These are phyloP conservation scores for Pseudogymnoascus sp. DNA, from an alignment of 2,329 filamentous ascomycete species.

Conservation along the genomic window DNA sequence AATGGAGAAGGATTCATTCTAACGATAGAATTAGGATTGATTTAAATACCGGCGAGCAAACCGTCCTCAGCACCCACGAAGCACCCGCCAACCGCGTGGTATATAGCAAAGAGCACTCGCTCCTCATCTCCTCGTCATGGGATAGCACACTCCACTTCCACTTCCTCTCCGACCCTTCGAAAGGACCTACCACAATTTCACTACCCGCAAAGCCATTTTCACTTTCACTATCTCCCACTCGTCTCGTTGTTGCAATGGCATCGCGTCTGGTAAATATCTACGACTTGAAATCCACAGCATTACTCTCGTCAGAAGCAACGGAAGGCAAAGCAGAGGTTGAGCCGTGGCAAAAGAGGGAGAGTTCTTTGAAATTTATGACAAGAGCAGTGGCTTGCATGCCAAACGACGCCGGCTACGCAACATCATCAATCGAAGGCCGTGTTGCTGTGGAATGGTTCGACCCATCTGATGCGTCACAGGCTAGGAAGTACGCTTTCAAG, in stretches of 20 bases:
- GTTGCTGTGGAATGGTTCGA: slow-evolving; percentile 99
- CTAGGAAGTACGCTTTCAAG: slow-evolving; percentile 96
- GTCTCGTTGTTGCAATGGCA: slow-evolving; percentile 92
- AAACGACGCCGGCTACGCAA: slow-evolving; percentile 88
- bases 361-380: slow-evolving; percentile 92
- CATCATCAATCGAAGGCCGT: slow-evolving; percentile 84
- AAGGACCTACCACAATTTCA: slow-evolving; percentile 53
- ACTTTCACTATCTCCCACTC: slow-evolving; percentile 66
- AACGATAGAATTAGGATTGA: slow-evolving; percentile 47
- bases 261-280: slow-evolving; percentile 92
- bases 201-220: slow-evolving; percentile 87
- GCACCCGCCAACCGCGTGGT: slow-evolving; percentile 76
- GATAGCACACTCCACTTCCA: slow-evolving; percentile 85
- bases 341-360: slow-evolving; percentile 91
- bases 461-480: slow-evolving; percentile 75
- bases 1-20: neutral
- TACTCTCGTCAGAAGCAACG: slow-evolving; percentile 44
- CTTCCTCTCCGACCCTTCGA: slow-evolving; percentile 46
- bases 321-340: slow-evolving; percentile 45
- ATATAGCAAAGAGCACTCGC: slow-evolving; percentile 66
- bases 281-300: slow-evolving; percentile 63
- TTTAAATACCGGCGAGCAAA: slow-evolving; percentile 63
- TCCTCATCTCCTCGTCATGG: slow-evolving; percentile 89
- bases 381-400: slow-evolving; percentile 93
- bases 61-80: slow-evolving; percentile 68